Base-by-base conservation (phyloP, 148 eudicot species). In the Persicaria tinctoria region DNA sequence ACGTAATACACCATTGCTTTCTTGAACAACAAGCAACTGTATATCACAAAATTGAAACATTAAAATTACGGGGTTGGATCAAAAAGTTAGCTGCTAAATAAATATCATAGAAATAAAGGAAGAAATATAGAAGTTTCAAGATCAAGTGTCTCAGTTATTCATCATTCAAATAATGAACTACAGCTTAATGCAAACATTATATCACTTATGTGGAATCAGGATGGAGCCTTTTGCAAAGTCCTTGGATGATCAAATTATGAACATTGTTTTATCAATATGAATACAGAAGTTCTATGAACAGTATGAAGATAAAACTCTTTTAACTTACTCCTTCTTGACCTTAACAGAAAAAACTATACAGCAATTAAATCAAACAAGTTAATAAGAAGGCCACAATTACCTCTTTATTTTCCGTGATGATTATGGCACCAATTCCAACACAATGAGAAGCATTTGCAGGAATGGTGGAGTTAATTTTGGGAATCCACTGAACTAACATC, bases 401-500 rank as follows among this genome's bases (percentile, higher is more conserved):
- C 92, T 92, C 91, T 83, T 77, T 85, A 76, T 90, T 82, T 23
- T 90, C 91, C 78, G 86, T 88, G 82, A 88, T 59, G 72, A 92
- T 83, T 63, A 90, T 77, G 75, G 96, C 97, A 82, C 96, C 97
- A 77, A 92, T 78, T 46, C 84, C 79, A 10, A 92, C 89, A 66
- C 90, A 86, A 76, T 92, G 97, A 41, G 94, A 78, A 79, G 95
- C 97, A 84, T 92, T 90, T 77, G 84, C 85, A 71, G 97, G 96
- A 55, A 92, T 76, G n/a, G 91, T 88, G 81, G 78, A 83, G 48
- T 46, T 60, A 74, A 87, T 82, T 78, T 85, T 78, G 75, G 93
- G 93, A 62, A 92, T 84, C 97, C 97, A 92, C 70, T 83, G 73
- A 62, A 89, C 96, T 73, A 92, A 88, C 97, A 92, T 92, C 81